Percentiles rank a stretch among this genome's conserved stretches.
Evolutionary conservation across 805 yeast species (phyloP).

Genomic region (Candida stauntonica): DNA sequence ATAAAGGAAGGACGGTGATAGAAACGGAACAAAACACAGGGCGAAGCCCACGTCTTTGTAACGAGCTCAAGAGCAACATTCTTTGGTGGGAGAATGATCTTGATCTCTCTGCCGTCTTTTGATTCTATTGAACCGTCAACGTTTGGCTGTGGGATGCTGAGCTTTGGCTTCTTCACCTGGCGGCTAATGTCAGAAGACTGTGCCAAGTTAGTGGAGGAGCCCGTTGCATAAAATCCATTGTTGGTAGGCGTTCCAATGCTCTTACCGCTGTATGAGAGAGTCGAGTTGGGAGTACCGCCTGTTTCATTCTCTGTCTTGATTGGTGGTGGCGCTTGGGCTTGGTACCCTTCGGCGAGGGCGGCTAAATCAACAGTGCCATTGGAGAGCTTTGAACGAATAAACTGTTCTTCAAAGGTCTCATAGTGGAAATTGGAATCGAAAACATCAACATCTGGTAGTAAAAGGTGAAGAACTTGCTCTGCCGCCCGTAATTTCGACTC

Average conservation of each 20-base stretch:
- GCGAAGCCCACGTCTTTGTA: conserved; percentile 76
- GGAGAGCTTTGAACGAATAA: conserved; percentile 1
- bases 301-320: conserved; percentile 3
- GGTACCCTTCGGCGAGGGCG: conserved; percentile 12
- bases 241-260: background rate
- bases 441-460: conserved; percentile 39
- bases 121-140: conserved; percentile 38
- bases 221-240: no score
- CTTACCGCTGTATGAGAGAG: background rate
- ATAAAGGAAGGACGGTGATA: conserved; percentile 81
- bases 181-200: background rate
- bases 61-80: conserved; percentile 67
- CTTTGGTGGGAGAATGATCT: conserved; percentile 68
- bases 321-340: conserved; percentile 5
- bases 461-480: conserved; percentile 30
- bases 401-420: conserved; percentile 21
- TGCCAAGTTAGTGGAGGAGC: background rate
- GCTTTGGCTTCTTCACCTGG: conserved; percentile 16
- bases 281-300: conserved; percentile 9
- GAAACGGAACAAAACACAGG: conserved; percentile 80
- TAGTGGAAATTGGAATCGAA: conserved; percentile 29
- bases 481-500: conserved; percentile 34
- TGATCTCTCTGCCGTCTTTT: conserved; percentile 43
- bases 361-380: conserved; percentile 7
- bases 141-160: conserved; percentile 26